Base-by-base conservation (phyloP, 192 early-diverging fungal genomes). In the Coemansia sp. region DNA sequence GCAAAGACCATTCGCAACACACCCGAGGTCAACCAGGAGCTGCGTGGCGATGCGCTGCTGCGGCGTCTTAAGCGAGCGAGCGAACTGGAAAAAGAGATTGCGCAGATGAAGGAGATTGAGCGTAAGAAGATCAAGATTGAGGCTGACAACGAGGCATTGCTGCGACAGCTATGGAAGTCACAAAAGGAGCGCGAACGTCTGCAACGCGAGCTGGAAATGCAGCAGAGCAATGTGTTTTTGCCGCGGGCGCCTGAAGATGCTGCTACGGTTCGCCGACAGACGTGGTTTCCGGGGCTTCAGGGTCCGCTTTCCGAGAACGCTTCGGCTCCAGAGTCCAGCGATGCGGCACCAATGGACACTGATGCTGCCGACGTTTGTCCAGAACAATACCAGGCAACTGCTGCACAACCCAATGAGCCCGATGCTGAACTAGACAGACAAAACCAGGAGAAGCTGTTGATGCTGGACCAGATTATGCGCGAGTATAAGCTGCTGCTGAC, bases 1-100 rank as follows among this genome's bases (percentile, higher is more conserved):
- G 92, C 96, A 45, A 98, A 98, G 73, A 92, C 90, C 60, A 89
- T 98, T 14, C 78, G 85, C 9, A 87, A 91, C 17, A 86, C 86
- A 55, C 93, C 97, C 4, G 82, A 91, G 41, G 88, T 90, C 47
- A 96, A 98, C 81, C 82, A 86, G 47, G 76, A 84, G 68, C 73
- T 81, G 48, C 72, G 76, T 12, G 83, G 79, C 2, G 76, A 84
- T 43, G 76, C 83, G 21, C 56, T 84, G 37, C 58, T 84, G 10
- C 72, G 79, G 4, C 62, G 69, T 11, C 63, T 81, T 27, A 74
- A 81, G 69, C 68, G 75, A 9, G 69, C 68, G 19, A 81, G 75
- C 43, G 69, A 75, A 54, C 75, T 81, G 8, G 79, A 84, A 55
- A 73, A 78, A 51, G 75, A 84, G 58, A 64, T 84, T 10, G 83